Conservation (phyloP, 176 grass and related monocot genomes). For the Zoysia pacifica region DNA sequence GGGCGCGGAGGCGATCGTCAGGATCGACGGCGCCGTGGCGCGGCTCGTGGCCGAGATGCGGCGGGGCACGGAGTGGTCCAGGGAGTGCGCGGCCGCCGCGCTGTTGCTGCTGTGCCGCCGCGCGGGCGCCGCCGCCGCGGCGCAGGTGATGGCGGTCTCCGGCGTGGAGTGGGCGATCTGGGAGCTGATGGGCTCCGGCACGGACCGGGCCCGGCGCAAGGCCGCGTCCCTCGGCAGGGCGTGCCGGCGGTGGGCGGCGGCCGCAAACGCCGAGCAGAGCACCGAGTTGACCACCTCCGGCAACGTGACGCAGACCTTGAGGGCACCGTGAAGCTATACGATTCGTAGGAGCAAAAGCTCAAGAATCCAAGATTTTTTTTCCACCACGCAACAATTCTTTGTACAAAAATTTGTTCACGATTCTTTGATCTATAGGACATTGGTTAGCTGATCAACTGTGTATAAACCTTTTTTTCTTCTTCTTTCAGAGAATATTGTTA, state of each 20-base stretch:
- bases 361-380: no score
- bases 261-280: constrained; percentile 43
- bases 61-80: constrained; percentile 69
- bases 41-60: constrained; percentile 60
- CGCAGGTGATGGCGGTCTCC: constrained; percentile 58
- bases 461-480: constrained; percentile 22
- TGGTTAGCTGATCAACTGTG: constrained; percentile 41
- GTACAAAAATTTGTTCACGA: constrained; percentile 53
- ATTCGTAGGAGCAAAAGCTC: constrained; percentile 21
- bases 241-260: constrained; percentile 65
- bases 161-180: constrained; percentile 94
- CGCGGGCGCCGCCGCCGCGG: constrained; percentile 36
- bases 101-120: constrained; percentile 83
- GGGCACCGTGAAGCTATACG: constrained; percentile 24
- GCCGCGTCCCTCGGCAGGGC: constrained; percentile 85
- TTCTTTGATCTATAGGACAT: constrained; percentile 31
- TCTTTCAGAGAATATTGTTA: background rate
- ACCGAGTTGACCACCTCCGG: constrained; percentile 32
- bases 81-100: constrained; percentile 74
- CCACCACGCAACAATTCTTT: constrained; percentile 4
- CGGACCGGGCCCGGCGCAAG: constrained; percentile 74
- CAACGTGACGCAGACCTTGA: constrained; percentile 5
- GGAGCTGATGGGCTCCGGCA: constrained; percentile 85
- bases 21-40: constrained; percentile 46
- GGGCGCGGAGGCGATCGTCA: constrained; percentile 70